These are phyloP conservation scores for Cardamine chenopodiifolia DNA, from an alignment of 345 rosid genomes.

Conservation along the genomic window DNA sequence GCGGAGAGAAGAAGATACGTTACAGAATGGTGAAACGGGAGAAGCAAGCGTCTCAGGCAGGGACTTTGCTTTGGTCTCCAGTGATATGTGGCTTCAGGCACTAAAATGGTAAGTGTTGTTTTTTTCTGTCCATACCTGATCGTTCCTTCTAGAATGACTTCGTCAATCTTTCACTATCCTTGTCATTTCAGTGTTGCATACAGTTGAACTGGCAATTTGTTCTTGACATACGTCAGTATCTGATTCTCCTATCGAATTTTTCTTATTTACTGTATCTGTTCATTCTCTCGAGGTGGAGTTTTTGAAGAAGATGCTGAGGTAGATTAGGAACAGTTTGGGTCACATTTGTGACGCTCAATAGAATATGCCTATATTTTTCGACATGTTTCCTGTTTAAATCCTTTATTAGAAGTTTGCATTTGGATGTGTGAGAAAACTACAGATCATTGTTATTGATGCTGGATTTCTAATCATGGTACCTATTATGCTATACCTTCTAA, in stretches of 20 bases:
- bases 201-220: conserved; percentile 7
- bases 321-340: neutral
- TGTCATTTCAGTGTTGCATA: conserved; percentile 15
- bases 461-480: conserved; percentile 10
- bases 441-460: conserved; percentile 1
- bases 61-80: conserved; percentile 91
- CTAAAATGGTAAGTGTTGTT: conserved; percentile 71
- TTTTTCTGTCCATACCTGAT: neutral
- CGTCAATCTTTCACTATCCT: neutral
- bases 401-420: neutral
- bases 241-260: neutral
- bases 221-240: neutral
- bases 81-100: conserved; percentile 95
- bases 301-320: conserved; percentile 9
- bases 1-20: conserved; percentile 67
- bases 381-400: conserved; percentile 5
- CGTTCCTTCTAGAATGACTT: neutral
- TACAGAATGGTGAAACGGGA: conserved; percentile 55
- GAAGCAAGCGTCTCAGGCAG: conserved; percentile 86
- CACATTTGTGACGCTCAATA: neutral
- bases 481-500: neutral
- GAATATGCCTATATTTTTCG: neutral
- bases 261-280: neutral
- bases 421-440: conserved; percentile 8
- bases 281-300: neutral